Evolutionary conservation across 768 basidiomycete genomes (phyloP).

Genomic region (Pholiota conissans): DNA sequence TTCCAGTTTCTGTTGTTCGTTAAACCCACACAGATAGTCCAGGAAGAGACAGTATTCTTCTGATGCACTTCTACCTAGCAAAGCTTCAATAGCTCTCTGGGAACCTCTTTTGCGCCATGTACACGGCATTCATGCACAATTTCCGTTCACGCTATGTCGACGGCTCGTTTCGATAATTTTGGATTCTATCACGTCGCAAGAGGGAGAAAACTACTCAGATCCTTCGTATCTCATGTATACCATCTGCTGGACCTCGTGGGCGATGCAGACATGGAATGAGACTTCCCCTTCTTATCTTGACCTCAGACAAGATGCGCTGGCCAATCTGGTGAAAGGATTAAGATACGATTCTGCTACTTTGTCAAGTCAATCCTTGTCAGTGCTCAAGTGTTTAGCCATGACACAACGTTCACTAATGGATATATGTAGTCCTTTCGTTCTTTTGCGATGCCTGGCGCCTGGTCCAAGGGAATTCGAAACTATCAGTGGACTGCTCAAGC

Average conservation of each 20-base stretch:
- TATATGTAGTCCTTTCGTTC: constrained; percentile 10
- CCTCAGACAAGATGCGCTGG: constrained; percentile 44
- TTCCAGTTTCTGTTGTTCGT: constrained; percentile 50
- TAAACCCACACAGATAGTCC: constrained; percentile 24
- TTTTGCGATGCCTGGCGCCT: constrained; percentile 14
- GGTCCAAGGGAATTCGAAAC: constrained; percentile 17
- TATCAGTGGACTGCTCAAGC: constrained; percentile 11
- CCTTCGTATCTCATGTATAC: constrained; percentile 56
- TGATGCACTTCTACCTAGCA: constrained; percentile 49
- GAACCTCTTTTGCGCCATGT: constrained; percentile 61
- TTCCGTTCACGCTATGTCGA: constrained; percentile 48
- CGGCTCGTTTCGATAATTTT: constrained; percentile 42
- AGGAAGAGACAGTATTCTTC: constrained; percentile 57
- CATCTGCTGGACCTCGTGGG: constrained; percentile 73
- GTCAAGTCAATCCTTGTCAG: constrained; percentile 17
- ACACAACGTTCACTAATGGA: background rate
- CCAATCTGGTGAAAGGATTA: constrained; percentile 47
- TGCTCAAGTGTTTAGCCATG: background rate
- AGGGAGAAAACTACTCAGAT: constrained; percentile 28
- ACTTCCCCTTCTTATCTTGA: constrained; percentile 26
- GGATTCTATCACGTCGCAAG: background rate
- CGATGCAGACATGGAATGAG: constrained; percentile 38
- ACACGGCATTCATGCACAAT: constrained; percentile 51
- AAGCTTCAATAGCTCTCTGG: constrained; percentile 63
- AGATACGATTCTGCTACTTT: constrained; percentile 30